Evolutionary conservation across 352 stramenopile species (phyloP).

Genomic region (Pythium volutum): DNA sequence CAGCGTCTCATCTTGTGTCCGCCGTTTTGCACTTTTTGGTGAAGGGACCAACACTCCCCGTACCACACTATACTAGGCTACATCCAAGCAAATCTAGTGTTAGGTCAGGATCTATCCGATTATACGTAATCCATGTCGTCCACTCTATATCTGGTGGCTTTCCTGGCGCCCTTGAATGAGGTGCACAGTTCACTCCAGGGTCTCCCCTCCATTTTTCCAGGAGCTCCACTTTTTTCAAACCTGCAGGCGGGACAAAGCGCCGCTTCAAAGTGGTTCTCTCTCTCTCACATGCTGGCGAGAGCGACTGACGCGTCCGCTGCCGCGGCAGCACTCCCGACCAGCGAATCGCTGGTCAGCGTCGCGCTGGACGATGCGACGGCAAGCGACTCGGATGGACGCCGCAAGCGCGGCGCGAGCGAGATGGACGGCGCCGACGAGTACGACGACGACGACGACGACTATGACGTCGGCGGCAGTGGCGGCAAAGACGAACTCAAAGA

Average conservation of each 20-base stretch:
- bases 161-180: conserved; percentile 21
- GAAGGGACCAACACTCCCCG: not conserved
- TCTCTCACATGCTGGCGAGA: conserved; percentile 9
- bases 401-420: conserved; percentile 34
- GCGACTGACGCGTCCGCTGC: not conserved
- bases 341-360: conserved; percentile 33
- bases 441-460: conserved; percentile 45
- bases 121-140: not conserved
- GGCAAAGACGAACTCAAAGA: conserved; percentile 27
- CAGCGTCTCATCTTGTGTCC: conserved; percentile 9
- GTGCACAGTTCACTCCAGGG: conserved; percentile 11
- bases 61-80: not conserved
- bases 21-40: not conserved
- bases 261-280: conserved; percentile 1
- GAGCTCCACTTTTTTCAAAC: conserved; percentile 6
- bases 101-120: not conserved
- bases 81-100: conserved; percentile 10
- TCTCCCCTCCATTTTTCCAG: not conserved
- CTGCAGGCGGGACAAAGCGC: not conserved
- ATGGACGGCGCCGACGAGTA: conserved; percentile 35
- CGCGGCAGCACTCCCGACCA: not conserved
- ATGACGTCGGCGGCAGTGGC: conserved; percentile 29
- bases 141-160: conserved; percentile 2
- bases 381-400: conserved; percentile 23
- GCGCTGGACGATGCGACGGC: conserved; percentile 40